Evolutionary conservation across 1,284 basidiomycete genomes (phyloP).

Genomic region (Erythrobasidium hasegawianum): DNA sequence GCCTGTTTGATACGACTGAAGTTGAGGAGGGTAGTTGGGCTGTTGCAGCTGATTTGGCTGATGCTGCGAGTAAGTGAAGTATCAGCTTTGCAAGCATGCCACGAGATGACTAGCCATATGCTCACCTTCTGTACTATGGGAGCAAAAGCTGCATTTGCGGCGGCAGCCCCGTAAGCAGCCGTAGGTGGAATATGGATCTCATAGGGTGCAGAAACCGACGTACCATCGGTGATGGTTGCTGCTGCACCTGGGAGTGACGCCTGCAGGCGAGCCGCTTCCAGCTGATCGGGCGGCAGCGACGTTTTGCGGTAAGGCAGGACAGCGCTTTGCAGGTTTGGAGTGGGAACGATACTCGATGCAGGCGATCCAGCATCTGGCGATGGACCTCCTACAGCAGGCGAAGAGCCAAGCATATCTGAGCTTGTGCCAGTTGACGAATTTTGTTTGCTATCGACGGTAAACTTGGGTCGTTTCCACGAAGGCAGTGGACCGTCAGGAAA

Average conservation of each 20-base stretch:
- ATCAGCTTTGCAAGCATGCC: too few species aligned
- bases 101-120: too few species aligned
- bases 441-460: conserved; percentile 3
- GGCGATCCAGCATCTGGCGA: conserved; percentile 30
- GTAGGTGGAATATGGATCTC: not conserved
- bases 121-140: too few species aligned
- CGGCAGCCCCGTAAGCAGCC: not conserved
- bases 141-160: not conserved
- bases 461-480: conserved; percentile 25
- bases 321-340: conserved; percentile 19
- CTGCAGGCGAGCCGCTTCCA: conserved; percentile 24
- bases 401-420: not conserved
- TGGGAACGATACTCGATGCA: conserved; percentile 25
- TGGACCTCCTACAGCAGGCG: not conserved
- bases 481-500: conserved; percentile 7
- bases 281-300: conserved; percentile 9
- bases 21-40: not conserved
- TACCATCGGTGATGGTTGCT: not conserved
- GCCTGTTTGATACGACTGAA: too few species aligned
- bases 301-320: conserved; percentile 7
- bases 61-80: not conserved
- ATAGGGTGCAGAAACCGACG: conserved; percentile 5
- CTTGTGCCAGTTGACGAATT: not conserved
- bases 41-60: conserved; percentile 12
- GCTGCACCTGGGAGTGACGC: not conserved